Evolutionary conservation across 2,329 filamentous ascomycete genomes (phyloP).

Genomic region (Colletotrichum paranaense): DNA sequence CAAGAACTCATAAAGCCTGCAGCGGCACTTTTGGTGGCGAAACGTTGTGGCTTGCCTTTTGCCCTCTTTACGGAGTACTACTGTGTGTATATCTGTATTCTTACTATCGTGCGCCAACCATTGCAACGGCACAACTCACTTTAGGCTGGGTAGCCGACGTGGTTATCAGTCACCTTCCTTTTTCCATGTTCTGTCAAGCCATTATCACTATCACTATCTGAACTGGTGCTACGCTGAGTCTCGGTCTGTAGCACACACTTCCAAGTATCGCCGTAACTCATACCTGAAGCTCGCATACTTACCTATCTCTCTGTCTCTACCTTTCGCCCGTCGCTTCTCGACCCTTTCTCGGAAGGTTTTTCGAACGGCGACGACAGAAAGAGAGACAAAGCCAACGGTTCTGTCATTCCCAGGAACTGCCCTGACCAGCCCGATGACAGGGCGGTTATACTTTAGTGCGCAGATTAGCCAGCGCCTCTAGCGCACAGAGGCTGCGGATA

Average conservation of each 20-base stretch:
- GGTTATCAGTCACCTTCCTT: slow-evolving; percentile 9
- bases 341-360: neutral
- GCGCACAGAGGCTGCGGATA: slow-evolving; percentile 10
- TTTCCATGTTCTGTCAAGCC: neutral
- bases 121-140: neutral
- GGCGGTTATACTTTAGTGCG: neutral
- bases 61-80: neutral
- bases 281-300: neutral
- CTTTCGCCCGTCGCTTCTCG: too few species aligned
- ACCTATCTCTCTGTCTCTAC: neutral
- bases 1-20: neutral
- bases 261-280: neutral
- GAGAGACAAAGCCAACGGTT: neutral
- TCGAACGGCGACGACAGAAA: neutral
- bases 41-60: neutral
- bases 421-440: neutral
- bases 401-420: neutral
- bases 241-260: neutral
- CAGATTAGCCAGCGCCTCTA: neutral
- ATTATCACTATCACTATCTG: neutral
- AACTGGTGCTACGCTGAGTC: neutral
- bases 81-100: too few species aligned
- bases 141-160: neutral
- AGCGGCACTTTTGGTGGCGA: neutral
- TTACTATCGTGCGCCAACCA: too few species aligned